A percentile compares a stretch with the other conserved stretches of the same genome.
Evolutionary conservation across 2,329 filamentous ascomycete species (phyloP).

Genomic region (Cladophialophora carrionii): DNA sequence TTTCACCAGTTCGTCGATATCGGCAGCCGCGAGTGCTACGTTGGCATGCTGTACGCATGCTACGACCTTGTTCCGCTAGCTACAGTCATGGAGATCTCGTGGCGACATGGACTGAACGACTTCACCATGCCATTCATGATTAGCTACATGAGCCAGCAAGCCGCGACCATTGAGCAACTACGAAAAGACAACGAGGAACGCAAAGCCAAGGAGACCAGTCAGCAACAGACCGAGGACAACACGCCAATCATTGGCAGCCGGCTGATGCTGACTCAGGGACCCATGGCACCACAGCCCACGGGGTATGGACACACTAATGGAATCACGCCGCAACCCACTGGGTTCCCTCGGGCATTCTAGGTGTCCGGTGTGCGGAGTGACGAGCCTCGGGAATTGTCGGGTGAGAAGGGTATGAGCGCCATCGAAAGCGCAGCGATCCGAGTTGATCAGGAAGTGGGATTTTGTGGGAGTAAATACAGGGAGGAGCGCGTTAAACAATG

Average conservation of each 20-base stretch:
- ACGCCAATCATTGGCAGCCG: slow-evolving; percentile 89
- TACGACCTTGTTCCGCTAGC: slow-evolving; percentile 95
- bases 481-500: slow-evolving; percentile 11
- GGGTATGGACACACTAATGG: slow-evolving; percentile 82
- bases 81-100: slow-evolving; percentile 91
- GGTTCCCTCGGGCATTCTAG: slow-evolving; percentile 62
- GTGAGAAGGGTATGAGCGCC: slow-evolving; percentile 6
- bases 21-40: slow-evolving; percentile 97
- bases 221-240: slow-evolving; percentile 89
- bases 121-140: slow-evolving; percentile 99
- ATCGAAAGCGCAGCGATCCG: slow-evolving; percentile 4
- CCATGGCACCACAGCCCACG: slow-evolving; percentile 62
- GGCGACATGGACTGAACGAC: slow-evolving; percentile 91
- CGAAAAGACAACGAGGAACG: slow-evolving; percentile 97
- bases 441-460: neutral
- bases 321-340: slow-evolving; percentile 85
- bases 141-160: slow-evolving; percentile 92
- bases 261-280: slow-evolving; percentile 94
- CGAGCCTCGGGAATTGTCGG: slow-evolving; percentile 29
- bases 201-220: slow-evolving; percentile 70
- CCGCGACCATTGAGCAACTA: slow-evolving; percentile 76
- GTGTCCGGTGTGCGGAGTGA: slow-evolving; percentile 18
- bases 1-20: slow-evolving; percentile 87
- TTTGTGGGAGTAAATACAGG: slow-evolving; percentile 5
- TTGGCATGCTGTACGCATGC: slow-evolving; percentile 99